Conservation (phyloP, 1,284 basidiomycete genomes). For the Acaromyces ingoldii region DNA sequence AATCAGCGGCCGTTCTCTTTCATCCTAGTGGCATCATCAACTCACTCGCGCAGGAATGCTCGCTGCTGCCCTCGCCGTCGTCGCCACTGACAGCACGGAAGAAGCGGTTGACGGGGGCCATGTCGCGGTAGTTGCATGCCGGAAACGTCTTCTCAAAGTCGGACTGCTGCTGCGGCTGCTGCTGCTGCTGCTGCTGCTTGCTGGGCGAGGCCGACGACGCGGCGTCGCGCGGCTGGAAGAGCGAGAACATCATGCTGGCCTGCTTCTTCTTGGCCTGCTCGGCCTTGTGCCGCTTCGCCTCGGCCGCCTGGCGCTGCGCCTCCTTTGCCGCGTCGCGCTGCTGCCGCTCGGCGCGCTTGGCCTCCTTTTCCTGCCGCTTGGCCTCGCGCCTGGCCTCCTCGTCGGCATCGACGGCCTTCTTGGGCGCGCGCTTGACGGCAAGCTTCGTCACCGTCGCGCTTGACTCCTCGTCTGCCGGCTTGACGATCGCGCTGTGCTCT, state of each 20-base stretch:
- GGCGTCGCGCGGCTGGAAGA: conserved; percentile 26
- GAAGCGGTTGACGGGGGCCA: conserved; percentile 44
- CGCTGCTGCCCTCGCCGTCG: neutral
- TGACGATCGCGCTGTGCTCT: conserved; percentile 1
- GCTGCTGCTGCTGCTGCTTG: neutral
- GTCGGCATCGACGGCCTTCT: conserved; percentile 18
- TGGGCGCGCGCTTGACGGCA: neutral
- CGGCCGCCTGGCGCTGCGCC: conserved; percentile 12
- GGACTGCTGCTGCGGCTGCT: conserved; percentile 8
- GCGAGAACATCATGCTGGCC: conserved; percentile 38
- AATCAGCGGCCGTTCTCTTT: too few relatives aligned
- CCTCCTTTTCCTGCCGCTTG: conserved; percentile 50
- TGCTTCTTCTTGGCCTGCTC: conserved; percentile 23
- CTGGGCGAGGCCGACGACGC: conserved; percentile 10
- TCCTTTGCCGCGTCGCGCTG: conserved; percentile 48
- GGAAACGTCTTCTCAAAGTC: conserved; percentile 46
- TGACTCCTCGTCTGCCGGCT: neutral
- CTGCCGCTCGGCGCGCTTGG: conserved; percentile 61
- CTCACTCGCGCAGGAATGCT: neutral
- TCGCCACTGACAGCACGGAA: conserved; percentile 8
- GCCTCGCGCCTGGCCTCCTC: conserved; percentile 42
- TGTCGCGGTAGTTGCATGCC: conserved; percentile 43
- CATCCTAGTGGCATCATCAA: neutral
- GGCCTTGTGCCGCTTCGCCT: conserved; percentile 14
- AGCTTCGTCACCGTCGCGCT: neutral